Evolutionary conservation across 805 yeast genomes (phyloP).

Genomic region (Yarrowia osloensis): DNA sequence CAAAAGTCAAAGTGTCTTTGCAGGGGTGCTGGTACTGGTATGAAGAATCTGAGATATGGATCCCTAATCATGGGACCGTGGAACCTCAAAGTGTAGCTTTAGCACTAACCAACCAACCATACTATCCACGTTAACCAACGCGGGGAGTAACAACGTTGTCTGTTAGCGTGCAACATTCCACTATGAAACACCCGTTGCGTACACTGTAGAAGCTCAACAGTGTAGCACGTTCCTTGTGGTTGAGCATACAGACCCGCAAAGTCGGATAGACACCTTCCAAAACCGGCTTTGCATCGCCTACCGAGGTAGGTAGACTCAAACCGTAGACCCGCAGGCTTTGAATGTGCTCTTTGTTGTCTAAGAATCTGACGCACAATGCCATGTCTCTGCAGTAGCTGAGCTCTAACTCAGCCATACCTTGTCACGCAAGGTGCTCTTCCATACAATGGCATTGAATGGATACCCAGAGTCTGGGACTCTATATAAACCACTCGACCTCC

Average conservation of each 20-base stretch:
- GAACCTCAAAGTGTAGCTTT: not conserved
- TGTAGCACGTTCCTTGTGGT: not conserved
- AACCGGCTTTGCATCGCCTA: not conserved
- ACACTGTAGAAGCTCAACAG: not conserved
- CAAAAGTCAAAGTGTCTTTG: not conserved
- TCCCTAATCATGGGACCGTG: not conserved
- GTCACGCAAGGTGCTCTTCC: not conserved
- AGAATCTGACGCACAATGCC: not conserved
- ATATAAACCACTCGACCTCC: not conserved
- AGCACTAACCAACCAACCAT: not conserved
- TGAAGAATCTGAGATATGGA: not conserved
- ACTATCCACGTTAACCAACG: not conserved
- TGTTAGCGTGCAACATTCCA: not conserved
- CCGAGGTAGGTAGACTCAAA: slow-evolving; percentile 4
- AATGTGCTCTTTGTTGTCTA: not conserved
- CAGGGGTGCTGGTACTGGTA: not conserved
- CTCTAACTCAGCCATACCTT: slow-evolving; percentile 10
- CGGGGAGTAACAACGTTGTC: not conserved
- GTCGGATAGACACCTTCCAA: not conserved
- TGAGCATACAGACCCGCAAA: not conserved
- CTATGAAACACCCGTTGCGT: not conserved
- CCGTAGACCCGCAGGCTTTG: not conserved
- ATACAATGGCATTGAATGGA: not conserved
- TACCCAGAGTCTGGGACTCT: not conserved
- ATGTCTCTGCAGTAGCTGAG: not conserved